Percentiles rank a stretch among this genome's conserved stretches.
Evolutionary conservation across 2,329 filamentous ascomycete genomes (phyloP).

Genomic region (Colletotrichum sublineola): DNA sequence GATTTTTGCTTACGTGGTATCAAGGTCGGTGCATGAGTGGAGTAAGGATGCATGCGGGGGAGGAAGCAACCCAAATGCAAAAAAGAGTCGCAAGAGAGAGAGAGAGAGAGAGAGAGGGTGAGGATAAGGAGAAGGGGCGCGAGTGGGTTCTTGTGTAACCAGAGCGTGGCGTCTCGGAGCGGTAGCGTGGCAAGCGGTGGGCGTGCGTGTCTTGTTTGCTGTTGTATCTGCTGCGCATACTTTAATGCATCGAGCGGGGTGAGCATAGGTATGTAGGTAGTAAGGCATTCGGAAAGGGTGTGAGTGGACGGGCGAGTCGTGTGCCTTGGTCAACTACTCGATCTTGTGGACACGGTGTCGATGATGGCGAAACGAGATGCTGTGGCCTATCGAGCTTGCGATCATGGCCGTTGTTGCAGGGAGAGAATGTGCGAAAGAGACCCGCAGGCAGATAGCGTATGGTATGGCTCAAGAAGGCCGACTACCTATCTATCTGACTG

Average conservation of each 20-base stretch:
- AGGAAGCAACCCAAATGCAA: conserved; percentile 1
- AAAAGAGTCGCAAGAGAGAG: neutral
- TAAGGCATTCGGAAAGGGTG: neutral
- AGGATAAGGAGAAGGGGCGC: neutral
- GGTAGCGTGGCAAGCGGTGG: conserved; percentile 28
- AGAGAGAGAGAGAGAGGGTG: neutral
- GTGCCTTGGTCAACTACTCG: neutral
- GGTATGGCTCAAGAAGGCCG: neutral
- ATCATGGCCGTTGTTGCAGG: neutral
- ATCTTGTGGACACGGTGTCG: neutral
- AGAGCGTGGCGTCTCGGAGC: conserved; percentile 29
- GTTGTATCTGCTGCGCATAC: conserved; percentile 15
- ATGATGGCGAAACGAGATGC: too few species aligned
- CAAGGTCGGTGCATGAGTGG: conserved; percentile 12
- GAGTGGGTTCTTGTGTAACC: conserved; percentile 24
- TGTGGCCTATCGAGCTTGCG: neutral
- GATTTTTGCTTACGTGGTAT: neutral
- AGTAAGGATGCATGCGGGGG: neutral
- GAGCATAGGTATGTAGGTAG: neutral
- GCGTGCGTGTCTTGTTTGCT: neutral
- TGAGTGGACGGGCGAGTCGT: neutral
- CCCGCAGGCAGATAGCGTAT: neutral
- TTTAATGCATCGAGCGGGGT: conserved; percentile 25
- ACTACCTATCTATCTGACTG: neutral
- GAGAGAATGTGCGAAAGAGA: neutral